Evolutionary conservation across 805 yeast genomes (phyloP), one percentile per base, ranked within the genome.

Genomic region (Wickerhamiella dianesei): DNA sequence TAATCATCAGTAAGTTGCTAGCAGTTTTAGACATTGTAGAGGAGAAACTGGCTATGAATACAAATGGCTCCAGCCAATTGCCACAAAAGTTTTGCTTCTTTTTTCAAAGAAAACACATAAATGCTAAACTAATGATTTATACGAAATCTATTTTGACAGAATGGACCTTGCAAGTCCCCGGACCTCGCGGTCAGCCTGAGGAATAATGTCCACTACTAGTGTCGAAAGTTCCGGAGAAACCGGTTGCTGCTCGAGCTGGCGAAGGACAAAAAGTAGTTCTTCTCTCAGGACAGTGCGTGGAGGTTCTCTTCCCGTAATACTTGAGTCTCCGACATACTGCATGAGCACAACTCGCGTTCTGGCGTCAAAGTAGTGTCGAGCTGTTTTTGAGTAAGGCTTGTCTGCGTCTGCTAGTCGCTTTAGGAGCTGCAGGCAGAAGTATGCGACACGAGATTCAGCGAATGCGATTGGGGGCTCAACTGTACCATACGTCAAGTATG

Each of bases 241-340:
- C 4, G 40, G 37, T 8, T 41, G 36, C 8, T 17, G 44, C 4
- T n/a, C 9, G 19, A 54, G 50, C 43, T 51, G 53, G 6, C 32
- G 25, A 14, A 65, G 51, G n/a, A 64, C 50, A 29, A 52, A 53
- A 2, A 53, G 35, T 14, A 87, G 56, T 59, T 88, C 97, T 4
- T 65, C 62, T 46, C 74, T 74, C 53, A 84, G 85, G 5, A 82
- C 61, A 37, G 72, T 69, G 0, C 89, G 75, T 14, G 82, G 65
- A 1, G 96, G 96, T 45, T 73, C 73, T 25, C 61, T 66, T 35
- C 77, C 75, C 4, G 80, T 58, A 12, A 87, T 63, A 29, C 70
- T 73, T 44, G 71, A 74, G 52, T 82, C 87, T 14, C 80, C 75
- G 4, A 82, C 65, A 50, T 75, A 79, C 49, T 81, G 74, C 47